Conservation (phyloP, 352 stramenopile genomes). For the Phytopythium kandeliae region DNA sequence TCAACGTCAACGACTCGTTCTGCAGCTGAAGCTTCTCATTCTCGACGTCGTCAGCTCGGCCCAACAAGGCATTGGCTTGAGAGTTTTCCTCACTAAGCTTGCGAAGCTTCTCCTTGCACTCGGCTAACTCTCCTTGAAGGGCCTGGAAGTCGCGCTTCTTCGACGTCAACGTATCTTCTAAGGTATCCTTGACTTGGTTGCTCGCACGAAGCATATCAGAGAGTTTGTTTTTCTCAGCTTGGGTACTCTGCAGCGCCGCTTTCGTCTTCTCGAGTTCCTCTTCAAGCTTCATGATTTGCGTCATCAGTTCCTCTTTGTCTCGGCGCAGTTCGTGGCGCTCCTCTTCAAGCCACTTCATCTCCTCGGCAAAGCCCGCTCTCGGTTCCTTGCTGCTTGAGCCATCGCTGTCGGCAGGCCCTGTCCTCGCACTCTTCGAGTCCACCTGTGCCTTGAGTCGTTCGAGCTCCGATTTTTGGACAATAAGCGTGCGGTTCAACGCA, state of each 20-base stretch:
- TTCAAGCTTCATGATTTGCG: slow-evolving; percentile 53
- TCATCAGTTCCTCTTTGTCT: slow-evolving; percentile 49
- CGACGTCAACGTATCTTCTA: slow-evolving; percentile 39
- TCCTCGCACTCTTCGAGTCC: slow-evolving; percentile 8
- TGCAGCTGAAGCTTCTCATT: slow-evolving; percentile 64
- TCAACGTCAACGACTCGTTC: slow-evolving; percentile 49
- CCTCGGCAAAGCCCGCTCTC: slow-evolving; percentile 39
- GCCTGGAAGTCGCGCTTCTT: slow-evolving; percentile 47
- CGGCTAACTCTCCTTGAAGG: slow-evolving; percentile 34
- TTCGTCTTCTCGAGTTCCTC: slow-evolving; percentile 45
- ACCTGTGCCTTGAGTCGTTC: slow-evolving; percentile 40
- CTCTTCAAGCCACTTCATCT: slow-evolving; percentile 74
- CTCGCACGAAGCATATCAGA: slow-evolving; percentile 25
- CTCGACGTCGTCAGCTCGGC: slow-evolving; percentile 48
- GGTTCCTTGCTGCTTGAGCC: slow-evolving; percentile 11
- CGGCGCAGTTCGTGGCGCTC: slow-evolving; percentile 48
- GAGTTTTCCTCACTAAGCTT: slow-evolving; percentile 30
- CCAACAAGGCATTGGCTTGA: slow-evolving; percentile 30
- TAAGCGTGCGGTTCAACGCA: slow-evolving; percentile 43
- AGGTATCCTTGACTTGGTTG: slow-evolving; percentile 29
- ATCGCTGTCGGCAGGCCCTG: slow-evolving; percentile 2
- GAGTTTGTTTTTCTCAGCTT: slow-evolving; percentile 48
- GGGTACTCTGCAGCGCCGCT: slow-evolving; percentile 21
- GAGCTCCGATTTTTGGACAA: slow-evolving; percentile 49
- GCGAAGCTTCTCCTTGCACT: slow-evolving; percentile 44